Conservation (phyloP, 108 stramenopile genomes). For the Tribonema minus region DNA sequence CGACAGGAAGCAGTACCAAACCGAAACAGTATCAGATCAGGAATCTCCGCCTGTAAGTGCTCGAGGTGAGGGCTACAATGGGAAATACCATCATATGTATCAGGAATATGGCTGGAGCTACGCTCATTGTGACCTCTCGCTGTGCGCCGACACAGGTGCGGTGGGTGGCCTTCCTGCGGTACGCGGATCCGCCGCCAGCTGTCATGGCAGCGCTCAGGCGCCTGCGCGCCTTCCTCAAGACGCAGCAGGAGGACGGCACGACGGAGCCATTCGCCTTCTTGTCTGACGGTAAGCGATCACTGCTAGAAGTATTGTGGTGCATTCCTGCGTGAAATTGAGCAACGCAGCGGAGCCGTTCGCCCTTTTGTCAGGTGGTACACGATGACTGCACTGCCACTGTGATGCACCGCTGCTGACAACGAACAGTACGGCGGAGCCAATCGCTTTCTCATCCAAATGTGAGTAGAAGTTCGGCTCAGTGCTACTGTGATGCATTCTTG, state of each 20-base stretch:
- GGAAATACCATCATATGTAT: background rate
- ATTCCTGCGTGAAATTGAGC: too few species aligned
- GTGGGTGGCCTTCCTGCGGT: conserved; percentile 47
- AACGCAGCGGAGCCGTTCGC: too few species aligned
- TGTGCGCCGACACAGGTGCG: conserved; percentile 21
- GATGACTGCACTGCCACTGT: too few species aligned
- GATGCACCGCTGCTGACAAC: too few species aligned
- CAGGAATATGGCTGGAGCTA: background rate
- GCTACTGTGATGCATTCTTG: too few species aligned
- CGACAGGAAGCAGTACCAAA: background rate
- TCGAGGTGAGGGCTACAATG: background rate
- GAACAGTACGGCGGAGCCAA: too few species aligned
- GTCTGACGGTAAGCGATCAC: background rate
- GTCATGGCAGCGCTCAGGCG: conserved; percentile 38
- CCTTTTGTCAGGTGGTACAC: too few species aligned
- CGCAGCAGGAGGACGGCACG: background rate
- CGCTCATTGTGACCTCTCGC: background rate
- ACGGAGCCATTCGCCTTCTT: background rate
- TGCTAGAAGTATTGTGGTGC: too few species aligned
- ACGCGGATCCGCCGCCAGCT: conserved; percentile 45
- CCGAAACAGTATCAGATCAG: background rate
- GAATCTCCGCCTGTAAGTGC: background rate
- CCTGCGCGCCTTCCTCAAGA: conserved; percentile 23
- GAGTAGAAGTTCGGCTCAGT: too few species aligned
- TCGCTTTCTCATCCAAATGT: too few species aligned